Conservation (phyloP, 106 monocot species). For the Platanthera zijinensis region DNA sequence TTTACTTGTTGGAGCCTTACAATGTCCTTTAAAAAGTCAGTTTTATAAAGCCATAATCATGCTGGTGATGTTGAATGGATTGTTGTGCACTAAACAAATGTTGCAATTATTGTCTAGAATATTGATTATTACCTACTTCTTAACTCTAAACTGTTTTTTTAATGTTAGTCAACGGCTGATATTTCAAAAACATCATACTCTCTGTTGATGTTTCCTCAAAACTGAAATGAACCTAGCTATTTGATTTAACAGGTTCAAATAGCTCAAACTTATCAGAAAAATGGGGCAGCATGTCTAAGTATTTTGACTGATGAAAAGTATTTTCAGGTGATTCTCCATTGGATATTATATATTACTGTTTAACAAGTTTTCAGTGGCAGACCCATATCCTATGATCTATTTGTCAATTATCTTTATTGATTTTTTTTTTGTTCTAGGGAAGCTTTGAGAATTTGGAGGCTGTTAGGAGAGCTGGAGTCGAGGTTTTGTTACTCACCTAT, state of each 20-base stretch:
- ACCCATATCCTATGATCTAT: neutral
- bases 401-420: neutral
- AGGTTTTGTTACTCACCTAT: constrained; percentile 35
- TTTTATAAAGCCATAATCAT: neutral
- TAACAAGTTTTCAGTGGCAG: neutral
- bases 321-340: constrained; percentile 62
- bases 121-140: neutral
- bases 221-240: neutral
- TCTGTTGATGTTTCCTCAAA: neutral
- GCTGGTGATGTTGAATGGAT: neutral
- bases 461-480: constrained; percentile 66
- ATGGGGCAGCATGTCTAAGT: constrained; percentile 95
- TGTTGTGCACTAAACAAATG: too few relatives aligned
- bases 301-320: constrained; percentile 95
- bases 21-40: too few relatives aligned
- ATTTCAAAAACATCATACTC: constrained; percentile 1
- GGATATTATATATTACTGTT: neutral
- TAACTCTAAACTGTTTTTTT: neutral
- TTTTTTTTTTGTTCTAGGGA: constrained; percentile 39
- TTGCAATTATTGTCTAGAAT: neutral
- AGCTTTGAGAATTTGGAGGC: constrained; percentile 83
- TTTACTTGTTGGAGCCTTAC: too few relatives aligned
- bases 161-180: neutral
- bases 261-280: constrained; percentile 68
- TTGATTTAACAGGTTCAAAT: constrained; percentile 54